Evolutionary conservation across 2,329 filamentous ascomycete species (phyloP), one percentile per base, ranked within the genome.

Genomic region (Sordariomycetes sp.): DNA sequence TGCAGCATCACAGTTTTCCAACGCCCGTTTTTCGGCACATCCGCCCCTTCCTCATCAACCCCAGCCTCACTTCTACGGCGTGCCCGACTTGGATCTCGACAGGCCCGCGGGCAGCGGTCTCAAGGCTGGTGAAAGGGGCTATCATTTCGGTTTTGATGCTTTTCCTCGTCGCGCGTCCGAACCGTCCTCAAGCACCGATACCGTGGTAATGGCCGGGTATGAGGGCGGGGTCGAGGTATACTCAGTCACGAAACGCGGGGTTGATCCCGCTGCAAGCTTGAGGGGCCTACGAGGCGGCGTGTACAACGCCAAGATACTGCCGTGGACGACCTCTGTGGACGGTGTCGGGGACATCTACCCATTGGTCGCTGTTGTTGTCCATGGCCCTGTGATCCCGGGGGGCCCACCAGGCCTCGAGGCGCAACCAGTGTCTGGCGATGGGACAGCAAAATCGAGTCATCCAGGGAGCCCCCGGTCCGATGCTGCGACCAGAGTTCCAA

Each of bases 181-280:
- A 57, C 68, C 69, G 57, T 63, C 64, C 18, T 65, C 71, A 58
- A 74, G 74, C 37, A 72, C 74, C 58, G 80, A 88, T 65, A 86
- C 87, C 69, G 83, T 89, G 28, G 75, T 91, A 52, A 71, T 96
- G 4, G 81, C 90, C 10, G 92, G 92, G 1, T 90, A 86, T 63
- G 88, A 96, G 68, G 89, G 90, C 50, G 86, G 86, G 1, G 68
- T 97, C 55, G 87, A 93, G 62, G 80, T 96, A 18, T 86, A 89
- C 63, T 78, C 83, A 22, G 79, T 95, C 34, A 83, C 85, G 51
- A 89, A 87, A 66, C 84, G 85, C 61, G 88, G 87, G 54, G 70
- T 90, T 58, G 87, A 90, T 58, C 78, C 82, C 24, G 73, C 90
- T 34, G 86, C 86, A 22, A 83, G 83, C 59, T 73, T 97, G 54